Conservation (phyloP, 1,284 basidiomycete species). For the Apiotrichum brassicae region DNA sequence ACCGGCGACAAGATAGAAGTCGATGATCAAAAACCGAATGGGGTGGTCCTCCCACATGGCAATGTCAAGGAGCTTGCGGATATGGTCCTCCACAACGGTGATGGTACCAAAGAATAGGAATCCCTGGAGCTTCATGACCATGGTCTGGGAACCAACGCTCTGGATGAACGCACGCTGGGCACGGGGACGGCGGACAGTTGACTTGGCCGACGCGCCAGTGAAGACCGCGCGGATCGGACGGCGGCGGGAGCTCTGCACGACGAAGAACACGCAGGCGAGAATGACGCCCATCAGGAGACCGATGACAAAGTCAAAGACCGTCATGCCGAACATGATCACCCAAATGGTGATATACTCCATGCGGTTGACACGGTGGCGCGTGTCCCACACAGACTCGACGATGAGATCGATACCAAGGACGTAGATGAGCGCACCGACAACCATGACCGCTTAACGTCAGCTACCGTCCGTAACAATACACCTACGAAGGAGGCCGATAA, state of each 20-base stretch:
- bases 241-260: slow-evolving; percentile 81
- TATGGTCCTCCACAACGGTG: slow-evolving; percentile 68
- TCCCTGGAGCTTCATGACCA: slow-evolving; percentile 82
- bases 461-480: slow-evolving; percentile 15
- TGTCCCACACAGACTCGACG: slow-evolving; percentile 96
- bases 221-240: slow-evolving; percentile 74
- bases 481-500: slow-evolving; percentile 82
- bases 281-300: slow-evolving; percentile 90
- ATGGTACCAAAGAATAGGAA: slow-evolving; percentile 93
- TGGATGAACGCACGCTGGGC: slow-evolving; percentile 83
- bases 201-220: slow-evolving; percentile 72
- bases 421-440: slow-evolving; percentile 87
- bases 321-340: slow-evolving; percentile 77
- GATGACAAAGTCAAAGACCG: slow-evolving; percentile 85
- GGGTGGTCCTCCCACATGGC: slow-evolving; percentile 71
- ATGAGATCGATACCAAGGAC: slow-evolving; percentile 90
- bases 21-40: slow-evolving; percentile 81
- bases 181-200: slow-evolving; percentile 83
- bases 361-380: slow-evolving; percentile 75
- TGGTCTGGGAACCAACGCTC: slow-evolving; percentile 85
- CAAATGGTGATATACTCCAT: slow-evolving; percentile 55
- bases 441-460: slow-evolving; percentile 62
- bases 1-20: slow-evolving; percentile 76
- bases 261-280: slow-evolving; percentile 91
- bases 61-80: slow-evolving; percentile 62